phyloP scores from a whole-genome alignment of 306 rosid genomes.

The Sophora flavescens region DNA sequence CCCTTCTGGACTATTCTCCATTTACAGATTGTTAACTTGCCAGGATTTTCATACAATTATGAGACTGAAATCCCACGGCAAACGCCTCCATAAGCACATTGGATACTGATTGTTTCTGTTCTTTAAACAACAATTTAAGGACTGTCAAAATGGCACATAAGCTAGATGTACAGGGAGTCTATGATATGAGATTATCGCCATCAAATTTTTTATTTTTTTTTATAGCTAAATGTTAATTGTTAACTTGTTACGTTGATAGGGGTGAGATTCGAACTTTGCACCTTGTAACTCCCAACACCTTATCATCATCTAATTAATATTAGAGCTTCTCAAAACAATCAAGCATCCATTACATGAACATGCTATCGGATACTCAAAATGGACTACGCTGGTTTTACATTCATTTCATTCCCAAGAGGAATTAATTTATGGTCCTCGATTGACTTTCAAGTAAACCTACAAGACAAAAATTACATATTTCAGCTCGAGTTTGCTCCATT shows the following conservation, averaged over 20 bases:
- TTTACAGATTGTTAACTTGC: neutral
- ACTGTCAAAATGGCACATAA: too few species aligned
- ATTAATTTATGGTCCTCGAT: slow-evolving; percentile 18
- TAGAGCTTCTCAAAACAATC: neutral
- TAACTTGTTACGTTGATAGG: too few species aligned
- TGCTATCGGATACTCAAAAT: neutral
- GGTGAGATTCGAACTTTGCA: too few species aligned
- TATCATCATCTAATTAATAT: neutral
- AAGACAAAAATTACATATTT: slow-evolving; percentile 22
- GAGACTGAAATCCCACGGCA: neutral
- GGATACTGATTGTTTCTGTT: neutral
- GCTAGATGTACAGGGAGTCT: too few species aligned
- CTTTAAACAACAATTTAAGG: neutral
- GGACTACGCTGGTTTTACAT: neutral
- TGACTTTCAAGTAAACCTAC: slow-evolving; percentile 32
- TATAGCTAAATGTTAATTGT: too few species aligned
- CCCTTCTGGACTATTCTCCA: neutral
- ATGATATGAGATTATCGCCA: too few species aligned
- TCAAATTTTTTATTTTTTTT: too few species aligned
- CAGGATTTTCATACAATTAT: neutral
- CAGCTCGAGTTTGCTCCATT: slow-evolving; percentile 37
- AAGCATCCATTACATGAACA: slow-evolving; percentile 9
- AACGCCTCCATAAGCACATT: neutral
- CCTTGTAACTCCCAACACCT: too few species aligned
- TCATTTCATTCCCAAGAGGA: slow-evolving; percentile 7